Evolutionary conservation across 192 early-diverging fungal genomes (phyloP).

Genomic region (Gigaspora rosea): DNA sequence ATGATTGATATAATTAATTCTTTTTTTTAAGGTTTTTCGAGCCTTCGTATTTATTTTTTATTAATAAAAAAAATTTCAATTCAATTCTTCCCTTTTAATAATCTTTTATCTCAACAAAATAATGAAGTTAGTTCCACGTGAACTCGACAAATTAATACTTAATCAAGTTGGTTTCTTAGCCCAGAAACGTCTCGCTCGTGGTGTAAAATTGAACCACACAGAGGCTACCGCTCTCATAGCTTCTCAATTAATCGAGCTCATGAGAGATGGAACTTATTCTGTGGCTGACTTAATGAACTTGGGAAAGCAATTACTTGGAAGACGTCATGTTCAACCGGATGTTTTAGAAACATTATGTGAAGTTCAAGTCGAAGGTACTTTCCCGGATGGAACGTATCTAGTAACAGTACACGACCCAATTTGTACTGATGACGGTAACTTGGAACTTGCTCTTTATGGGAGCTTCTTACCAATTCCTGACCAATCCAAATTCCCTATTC

Average conservation of each 20-base stretch:
- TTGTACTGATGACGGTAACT: slow-evolving; percentile 76
- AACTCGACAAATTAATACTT: slow-evolving; percentile 92
- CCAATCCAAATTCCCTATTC: slow-evolving; percentile 53
- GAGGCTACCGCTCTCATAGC: slow-evolving; percentile 91
- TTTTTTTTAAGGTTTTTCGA: no score
- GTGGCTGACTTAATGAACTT: slow-evolving; percentile 87
- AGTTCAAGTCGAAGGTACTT: slow-evolving; percentile 92
- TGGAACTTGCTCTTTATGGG: slow-evolving; percentile 85
- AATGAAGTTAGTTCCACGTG: slow-evolving; percentile 85
- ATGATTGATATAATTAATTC: no score
- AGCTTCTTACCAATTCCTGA: slow-evolving; percentile 80
- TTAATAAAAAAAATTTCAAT: no score
- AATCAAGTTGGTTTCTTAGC: slow-evolving; percentile 87
- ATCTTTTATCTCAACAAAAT: background rate
- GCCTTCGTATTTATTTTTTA: background rate
- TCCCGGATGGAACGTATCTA: slow-evolving; percentile 91
- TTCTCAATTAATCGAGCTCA: slow-evolving; percentile 81
- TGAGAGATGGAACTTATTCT: slow-evolving; percentile 85
- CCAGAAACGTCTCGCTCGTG: slow-evolving; percentile 87
- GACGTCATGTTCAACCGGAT: slow-evolving; percentile 75
- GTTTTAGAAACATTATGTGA: slow-evolving; percentile 73
- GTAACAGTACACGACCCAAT: slow-evolving; percentile 95
- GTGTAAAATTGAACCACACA: slow-evolving; percentile 81
- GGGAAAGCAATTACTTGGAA: slow-evolving; percentile 86
- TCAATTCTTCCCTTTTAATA: background rate